Evolutionary conservation across 1,139 yeast genomes (phyloP), one percentile per base, ranked within the genome.

Genomic region (Magnusiomyces ingens): DNA sequence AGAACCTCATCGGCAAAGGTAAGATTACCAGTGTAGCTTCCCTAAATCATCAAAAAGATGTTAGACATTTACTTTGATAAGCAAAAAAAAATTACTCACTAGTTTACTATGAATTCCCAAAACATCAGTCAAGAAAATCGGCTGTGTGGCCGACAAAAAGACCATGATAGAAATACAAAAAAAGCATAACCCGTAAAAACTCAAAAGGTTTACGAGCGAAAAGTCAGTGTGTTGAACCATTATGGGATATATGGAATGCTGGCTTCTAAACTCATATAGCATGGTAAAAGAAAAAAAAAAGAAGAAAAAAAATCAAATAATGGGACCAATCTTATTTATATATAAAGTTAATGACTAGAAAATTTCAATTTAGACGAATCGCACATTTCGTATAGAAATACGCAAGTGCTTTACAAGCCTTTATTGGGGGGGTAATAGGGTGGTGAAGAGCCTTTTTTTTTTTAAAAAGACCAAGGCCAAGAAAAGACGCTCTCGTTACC

Each of bases 61-160:
- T 2, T 8, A 21, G 12, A 29, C 35, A 46, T 48, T 36, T 38
- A n/a, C 8, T 3, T 18, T 10, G 15, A 32, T 37, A 32, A 35
- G 11, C 2, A 8, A 11, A 17, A 19, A 12, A 8, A 8, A 15
- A 13, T 4, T 6, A 53, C 66, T 26, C 57, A 63, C 67, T 41
- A 81, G 72, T 47, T 73, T 71, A 3, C 69, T 64, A 5, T 73
- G 66, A 38, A 78, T 67, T 0, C 78, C 78, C 17, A 82, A 67
- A 1, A 81, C 78, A 60, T 81, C 82, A 3, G 80, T 74, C 42
- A 84, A 71, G 64, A 78, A 82, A 63, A 82, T 84, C 2, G 90
- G 81, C 68, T 84, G 90, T 1, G 88, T 79, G 4, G 88, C 76
- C 37, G 82, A 75, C 51, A 84, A 67, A 62, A 84, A 84, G n/a